Base-by-base conservation (phyloP, 2,329 filamentous ascomycete species). In the Chaetomium olivaceum region DNA sequence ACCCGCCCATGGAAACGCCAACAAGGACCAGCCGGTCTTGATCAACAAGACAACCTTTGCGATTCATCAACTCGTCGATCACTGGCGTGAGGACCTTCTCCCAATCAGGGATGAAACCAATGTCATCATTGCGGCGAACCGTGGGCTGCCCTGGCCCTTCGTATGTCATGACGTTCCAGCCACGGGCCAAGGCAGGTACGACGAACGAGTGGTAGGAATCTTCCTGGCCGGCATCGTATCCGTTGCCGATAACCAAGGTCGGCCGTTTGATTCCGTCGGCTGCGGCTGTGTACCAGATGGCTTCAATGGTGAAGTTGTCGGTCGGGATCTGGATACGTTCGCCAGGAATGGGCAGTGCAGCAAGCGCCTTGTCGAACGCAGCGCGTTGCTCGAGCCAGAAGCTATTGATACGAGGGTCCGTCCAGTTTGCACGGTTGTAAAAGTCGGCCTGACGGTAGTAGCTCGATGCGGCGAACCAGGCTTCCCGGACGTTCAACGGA, bases 361-460 rank as follows among this genome's bases (percentile, higher is more conserved):
- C 51, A 29, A 54, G 21, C 11, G 51, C 51, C 51, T 54, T 31
- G 51, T 54, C 51, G 23, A 54, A 54, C 8, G 51, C 51, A 29
- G 51, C 51, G 21, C 21, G 21, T 25, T 25, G 21, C 11, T 29
- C 21, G 25, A 27, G 21, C 51, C 51, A 54, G 51, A 25, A 27
- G 51, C 25, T 29, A 14, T 54, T 54, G 51, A 54, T 54, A 19
- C 51, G 51, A 25, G 51, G 51, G 25, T 54, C 51, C 16, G 21
- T 29, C 21, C 21, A 29, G 51, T 54, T 54, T 7, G 21, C 51
- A 23, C 16, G 51, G 21, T 27, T 25, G 51, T 54, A 54, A 25
- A 54, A 54, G 51, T 54, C 51, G 51, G 51, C 51, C 51, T 25
- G 21, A 14, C 51, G 51, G 51, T 54, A 54, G 51, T 54, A 54